Evolutionary conservation across 345 rosid genomes (phyloP).

Genomic region (Anacardium occidentale): DNA sequence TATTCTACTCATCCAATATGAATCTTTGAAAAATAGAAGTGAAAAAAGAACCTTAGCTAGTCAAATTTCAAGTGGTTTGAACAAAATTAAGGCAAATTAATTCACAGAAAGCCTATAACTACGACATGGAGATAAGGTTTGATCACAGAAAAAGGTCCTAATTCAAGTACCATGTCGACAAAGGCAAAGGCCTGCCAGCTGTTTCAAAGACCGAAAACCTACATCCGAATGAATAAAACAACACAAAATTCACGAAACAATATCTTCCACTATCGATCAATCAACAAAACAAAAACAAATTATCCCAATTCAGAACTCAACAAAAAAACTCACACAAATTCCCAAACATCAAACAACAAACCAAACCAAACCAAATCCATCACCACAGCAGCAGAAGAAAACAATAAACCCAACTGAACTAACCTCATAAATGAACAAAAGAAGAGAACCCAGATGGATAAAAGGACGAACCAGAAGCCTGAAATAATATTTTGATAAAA

Average conservation of each 20-base stretch:
- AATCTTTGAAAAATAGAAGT: background rate
- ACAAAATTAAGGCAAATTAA: no score
- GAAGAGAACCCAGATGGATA: background rate
- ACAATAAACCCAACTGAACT: background rate
- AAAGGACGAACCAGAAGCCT: background rate
- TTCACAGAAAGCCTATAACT: no score
- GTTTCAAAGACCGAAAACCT: background rate
- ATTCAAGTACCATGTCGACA: background rate
- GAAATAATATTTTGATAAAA: background rate
- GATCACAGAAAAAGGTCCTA: background rate
- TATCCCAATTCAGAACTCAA: background rate
- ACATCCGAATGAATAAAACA: no score
- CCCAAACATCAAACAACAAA: background rate
- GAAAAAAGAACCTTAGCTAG: background rate
- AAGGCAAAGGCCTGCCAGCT: background rate
- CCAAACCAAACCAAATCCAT: background rate
- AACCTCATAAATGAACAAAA: constrained; percentile 9
- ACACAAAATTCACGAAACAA: background rate
- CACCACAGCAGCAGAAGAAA: background rate
- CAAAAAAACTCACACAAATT: background rate
- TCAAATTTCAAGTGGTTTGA: no score
- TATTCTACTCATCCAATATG: background rate
- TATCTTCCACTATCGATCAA: constrained; percentile 12
- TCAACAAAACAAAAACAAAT: background rate
- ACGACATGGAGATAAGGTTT: no score